Evolutionary conservation across 2,329 filamentous ascomycete genomes (phyloP).

Genomic region (Talaromyces marneffei): DNA sequence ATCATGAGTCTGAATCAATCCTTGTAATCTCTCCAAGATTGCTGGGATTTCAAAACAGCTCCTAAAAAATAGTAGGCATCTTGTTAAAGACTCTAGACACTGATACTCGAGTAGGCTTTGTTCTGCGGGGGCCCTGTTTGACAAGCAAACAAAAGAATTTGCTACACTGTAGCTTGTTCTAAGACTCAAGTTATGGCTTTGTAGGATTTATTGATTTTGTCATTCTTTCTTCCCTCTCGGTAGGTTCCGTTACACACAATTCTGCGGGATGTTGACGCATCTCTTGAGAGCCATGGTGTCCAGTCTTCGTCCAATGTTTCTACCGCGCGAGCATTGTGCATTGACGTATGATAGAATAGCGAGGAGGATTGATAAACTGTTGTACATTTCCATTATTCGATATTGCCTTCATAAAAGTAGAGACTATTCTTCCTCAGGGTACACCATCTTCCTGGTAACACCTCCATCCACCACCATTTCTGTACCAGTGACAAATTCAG

Average conservation of each 20-base stretch:
- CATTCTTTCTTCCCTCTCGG: neutral
- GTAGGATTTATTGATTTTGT: neutral
- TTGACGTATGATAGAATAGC: neutral
- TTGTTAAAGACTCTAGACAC: neutral
- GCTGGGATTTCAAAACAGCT: no score
- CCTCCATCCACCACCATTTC: constrained; percentile 14
- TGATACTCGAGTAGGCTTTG: neutral
- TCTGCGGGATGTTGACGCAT: neutral
- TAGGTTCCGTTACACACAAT: neutral
- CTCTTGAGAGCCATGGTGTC: neutral
- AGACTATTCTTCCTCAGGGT: constrained; percentile 14
- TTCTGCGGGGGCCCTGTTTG: neutral
- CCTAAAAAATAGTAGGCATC: no score
- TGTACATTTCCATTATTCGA: neutral
- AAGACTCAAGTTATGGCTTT: neutral
- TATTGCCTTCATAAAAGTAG: no score
- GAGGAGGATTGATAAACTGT: neutral
- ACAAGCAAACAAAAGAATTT: neutral
- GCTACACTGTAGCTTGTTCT: neutral
- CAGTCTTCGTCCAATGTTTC: neutral
- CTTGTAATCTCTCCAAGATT: no score
- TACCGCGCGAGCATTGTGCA: neutral
- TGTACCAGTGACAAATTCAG: constrained; percentile 13
- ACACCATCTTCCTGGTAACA: constrained; percentile 13
- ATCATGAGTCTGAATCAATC: neutral